Conservation (phyloP, 106 monocot species). For the Allium cepa region DNA sequence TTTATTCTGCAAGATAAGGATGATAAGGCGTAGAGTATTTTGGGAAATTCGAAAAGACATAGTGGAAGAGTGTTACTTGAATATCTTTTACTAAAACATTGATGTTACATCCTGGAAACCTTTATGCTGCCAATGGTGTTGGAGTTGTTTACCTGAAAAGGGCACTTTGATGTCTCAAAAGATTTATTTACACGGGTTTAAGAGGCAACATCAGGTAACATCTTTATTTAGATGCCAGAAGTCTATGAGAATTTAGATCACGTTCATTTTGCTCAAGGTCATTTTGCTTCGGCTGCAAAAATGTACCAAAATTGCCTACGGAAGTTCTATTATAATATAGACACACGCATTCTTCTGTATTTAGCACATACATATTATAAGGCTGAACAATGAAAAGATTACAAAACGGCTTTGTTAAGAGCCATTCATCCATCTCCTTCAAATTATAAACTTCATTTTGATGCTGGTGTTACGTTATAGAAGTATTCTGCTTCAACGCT, state of each 20-base stretch:
- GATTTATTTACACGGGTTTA: slow-evolving; percentile 97
- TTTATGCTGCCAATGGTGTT: slow-evolving; percentile 98
- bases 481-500: too few species aligned
- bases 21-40: too few species aligned
- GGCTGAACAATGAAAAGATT: slow-evolving; percentile 99
- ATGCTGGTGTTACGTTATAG: too few species aligned
- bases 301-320: slow-evolving; percentile 99
- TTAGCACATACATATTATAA: slow-evolving; percentile 88
- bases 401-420: slow-evolving; percentile 86
- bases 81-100: too few species aligned
- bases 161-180: slow-evolving; percentile 94
- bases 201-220: slow-evolving; percentile 93
- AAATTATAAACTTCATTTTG: too few species aligned
- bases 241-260: slow-evolving; percentile 97
- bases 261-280: slow-evolving; percentile 18
- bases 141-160: slow-evolving; percentile 89
- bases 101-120: slow-evolving; percentile 38
- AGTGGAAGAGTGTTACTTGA: slow-evolving; percentile 1
- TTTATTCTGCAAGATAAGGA: too few species aligned
- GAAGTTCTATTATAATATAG: slow-evolving; percentile 89
- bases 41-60: too few species aligned
- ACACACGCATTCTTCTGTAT: slow-evolving; percentile 76
- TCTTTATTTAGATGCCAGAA: slow-evolving; percentile 97
- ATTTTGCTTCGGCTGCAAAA: slow-evolving; percentile 80
- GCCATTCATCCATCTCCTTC: slow-evolving; percentile 40